phyloP scores from a whole-genome alignment of 2,329 filamentous ascomycete species.

The Penicillium sp. region DNA sequence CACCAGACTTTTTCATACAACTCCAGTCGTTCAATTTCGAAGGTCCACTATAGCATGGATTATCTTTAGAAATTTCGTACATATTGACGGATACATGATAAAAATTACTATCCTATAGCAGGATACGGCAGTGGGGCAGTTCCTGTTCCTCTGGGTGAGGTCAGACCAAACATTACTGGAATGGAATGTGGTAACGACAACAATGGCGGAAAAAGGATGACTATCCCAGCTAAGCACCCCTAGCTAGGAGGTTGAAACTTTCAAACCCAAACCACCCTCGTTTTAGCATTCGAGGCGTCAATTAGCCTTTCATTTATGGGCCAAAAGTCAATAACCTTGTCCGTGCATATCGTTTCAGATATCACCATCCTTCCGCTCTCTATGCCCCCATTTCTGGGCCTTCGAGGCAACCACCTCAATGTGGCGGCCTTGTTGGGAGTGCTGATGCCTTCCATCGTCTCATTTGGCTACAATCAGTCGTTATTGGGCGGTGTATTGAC shows the following conservation, averaged over 20 bases:
- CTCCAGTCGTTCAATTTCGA: too few relatives aligned
- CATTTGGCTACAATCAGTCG: conserved; percentile 26
- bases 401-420: conserved; percentile 26
- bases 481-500: conserved; percentile 27
- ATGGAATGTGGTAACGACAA: conserved; percentile 19
- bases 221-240: background rate
- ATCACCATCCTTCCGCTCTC: background rate
- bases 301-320: background rate
- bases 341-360: background rate
- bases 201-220: background rate
- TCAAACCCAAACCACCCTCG: background rate
- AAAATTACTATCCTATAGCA: too few relatives aligned
- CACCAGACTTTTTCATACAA: too few relatives aligned
- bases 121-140: background rate
- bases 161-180: conserved; percentile 2
- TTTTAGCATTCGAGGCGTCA: background rate
- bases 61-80: too few relatives aligned
- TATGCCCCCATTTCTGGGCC: conserved; percentile 23
- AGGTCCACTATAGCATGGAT: too few relatives aligned
- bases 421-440: conserved; percentile 19
- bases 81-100: too few relatives aligned
- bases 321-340: background rate
- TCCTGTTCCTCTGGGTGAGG: background rate
- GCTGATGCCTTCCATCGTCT: conserved; percentile 25
- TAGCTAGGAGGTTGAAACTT: background rate